These are phyloP conservation scores for Monosporascus cannonballus DNA, from an alignment of 2,329 filamentous ascomycete genomes.

Conservation along the genomic window DNA sequence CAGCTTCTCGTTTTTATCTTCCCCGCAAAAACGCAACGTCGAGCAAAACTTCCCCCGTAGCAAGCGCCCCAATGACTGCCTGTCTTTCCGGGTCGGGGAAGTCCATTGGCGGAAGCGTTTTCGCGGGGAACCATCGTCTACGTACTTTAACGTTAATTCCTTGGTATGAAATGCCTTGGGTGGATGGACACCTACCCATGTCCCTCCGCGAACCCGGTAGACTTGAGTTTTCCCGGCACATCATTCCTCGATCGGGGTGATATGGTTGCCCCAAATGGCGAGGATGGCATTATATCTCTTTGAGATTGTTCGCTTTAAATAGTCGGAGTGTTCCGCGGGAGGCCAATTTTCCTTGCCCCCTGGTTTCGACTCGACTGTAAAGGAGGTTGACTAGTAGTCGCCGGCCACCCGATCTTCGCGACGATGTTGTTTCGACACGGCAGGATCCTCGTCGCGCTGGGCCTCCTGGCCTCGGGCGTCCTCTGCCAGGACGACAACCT, in stretches of 20 bases:
- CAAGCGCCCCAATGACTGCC: neutral
- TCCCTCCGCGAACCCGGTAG: neutral
- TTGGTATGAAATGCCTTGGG: neutral
- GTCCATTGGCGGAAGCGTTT: neutral
- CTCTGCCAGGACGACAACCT: conserved; percentile 27
- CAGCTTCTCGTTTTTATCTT: neutral
- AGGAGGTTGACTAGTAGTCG: neutral
- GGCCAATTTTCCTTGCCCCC: neutral
- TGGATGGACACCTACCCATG: neutral
- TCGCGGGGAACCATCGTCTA: neutral
- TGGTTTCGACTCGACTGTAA: neutral
- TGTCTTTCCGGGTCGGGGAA: neutral
- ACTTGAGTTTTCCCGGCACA: neutral
- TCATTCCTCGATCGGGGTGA: too few species aligned
- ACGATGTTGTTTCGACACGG: conserved; percentile 2
- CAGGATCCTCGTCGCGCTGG: conserved; percentile 5
- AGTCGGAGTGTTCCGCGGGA: neutral
- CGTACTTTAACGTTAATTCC: neutral
- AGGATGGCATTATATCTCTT: neutral
- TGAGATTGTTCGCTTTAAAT: neutral
- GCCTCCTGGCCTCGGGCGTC: conserved; percentile 8
- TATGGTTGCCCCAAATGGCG: too few species aligned
- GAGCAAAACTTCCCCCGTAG: neutral
- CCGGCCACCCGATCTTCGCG: neutral
- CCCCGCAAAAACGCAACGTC: neutral